Evolutionary conservation across 179 eudicot genomes (phyloP).

Genomic region (Dionaea muscipula): DNA sequence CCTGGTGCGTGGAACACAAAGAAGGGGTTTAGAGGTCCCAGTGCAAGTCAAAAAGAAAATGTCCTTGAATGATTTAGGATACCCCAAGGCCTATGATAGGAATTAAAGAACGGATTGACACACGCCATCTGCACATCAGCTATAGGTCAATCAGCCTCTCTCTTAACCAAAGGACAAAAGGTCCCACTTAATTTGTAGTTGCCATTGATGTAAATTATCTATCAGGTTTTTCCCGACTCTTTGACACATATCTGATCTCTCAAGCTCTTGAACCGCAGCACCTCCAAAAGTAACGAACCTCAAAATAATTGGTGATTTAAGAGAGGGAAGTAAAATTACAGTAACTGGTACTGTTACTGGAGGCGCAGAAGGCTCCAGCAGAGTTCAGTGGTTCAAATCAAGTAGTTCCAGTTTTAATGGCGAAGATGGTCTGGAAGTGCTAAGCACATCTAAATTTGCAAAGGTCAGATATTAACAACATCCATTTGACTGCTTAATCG

Average conservation of each 20-base stretch:
- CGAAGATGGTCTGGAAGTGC: slow-evolving; percentile 64
- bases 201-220: neutral
- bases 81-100: too few species aligned
- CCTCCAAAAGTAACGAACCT: slow-evolving; percentile 73
- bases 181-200: too few species aligned
- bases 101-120: too few species aligned
- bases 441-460: slow-evolving; percentile 75
- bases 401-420: slow-evolving; percentile 35
- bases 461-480: slow-evolving; percentile 38
- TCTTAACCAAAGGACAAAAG: too few species aligned
- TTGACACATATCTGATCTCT: slow-evolving; percentile 7
- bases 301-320: slow-evolving; percentile 70
- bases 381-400: slow-evolving; percentile 98
- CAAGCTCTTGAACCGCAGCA: slow-evolving; percentile 37
- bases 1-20: too few species aligned
- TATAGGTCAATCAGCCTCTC: too few species aligned
- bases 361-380: slow-evolving; percentile 91
- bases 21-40: too few species aligned
- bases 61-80: too few species aligned
- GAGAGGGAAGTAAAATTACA: slow-evolving; percentile 89
- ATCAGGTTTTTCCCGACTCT: neutral
- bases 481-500: neutral
- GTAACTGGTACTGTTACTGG: slow-evolving; percentile 80
- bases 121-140: too few species aligned
- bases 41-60: too few species aligned